Evolutionary conservation across 306 rosid genomes (phyloP).

Genomic region (Citrullus mucosospermus): DNA sequence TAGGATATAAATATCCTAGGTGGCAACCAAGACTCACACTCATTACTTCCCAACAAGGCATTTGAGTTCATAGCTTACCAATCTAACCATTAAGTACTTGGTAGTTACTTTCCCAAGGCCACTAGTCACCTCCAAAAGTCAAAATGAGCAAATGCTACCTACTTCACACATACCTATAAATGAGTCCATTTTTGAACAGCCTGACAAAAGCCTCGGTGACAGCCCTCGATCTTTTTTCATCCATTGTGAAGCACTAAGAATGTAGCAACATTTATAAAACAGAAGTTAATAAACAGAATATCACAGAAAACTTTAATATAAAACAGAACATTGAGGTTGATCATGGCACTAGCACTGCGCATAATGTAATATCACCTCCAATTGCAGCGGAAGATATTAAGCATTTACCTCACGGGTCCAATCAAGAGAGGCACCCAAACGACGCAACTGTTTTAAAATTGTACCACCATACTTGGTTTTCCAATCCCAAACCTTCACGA

Average conservation of each 20-base stretch:
- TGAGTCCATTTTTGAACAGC: slow-evolving; percentile 58
- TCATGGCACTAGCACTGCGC: background rate
- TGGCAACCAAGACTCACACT: background rate
- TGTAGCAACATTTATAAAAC: background rate
- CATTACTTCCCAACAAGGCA: background rate
- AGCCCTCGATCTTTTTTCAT: slow-evolving; percentile 68
- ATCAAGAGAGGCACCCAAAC: slow-evolving; percentile 89
- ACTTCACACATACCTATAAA: slow-evolving; percentile 56
- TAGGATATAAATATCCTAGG: background rate
- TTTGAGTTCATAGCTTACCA: background rate
- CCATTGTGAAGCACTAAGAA: slow-evolving; percentile 90
- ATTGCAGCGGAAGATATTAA: background rate
- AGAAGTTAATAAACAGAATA: background rate
- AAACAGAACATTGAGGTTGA: background rate
- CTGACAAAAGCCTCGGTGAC: slow-evolving; percentile 90
- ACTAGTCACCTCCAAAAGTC: background rate
- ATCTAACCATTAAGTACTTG: background rate
- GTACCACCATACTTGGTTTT: slow-evolving; percentile 74
- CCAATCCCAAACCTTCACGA: slow-evolving; percentile 88
- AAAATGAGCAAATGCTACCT: background rate
- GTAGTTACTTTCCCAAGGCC: background rate
- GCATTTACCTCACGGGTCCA: slow-evolving; percentile 90
- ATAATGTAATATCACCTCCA: background rate
- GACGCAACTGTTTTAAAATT: slow-evolving; percentile 67
- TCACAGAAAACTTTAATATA: background rate